Percentiles rank a stretch among this genome's conserved stretches.
Conservation (phyloP, 2,329 filamentous ascomycete species). For the Pestalotiopsis sp. region DNA sequence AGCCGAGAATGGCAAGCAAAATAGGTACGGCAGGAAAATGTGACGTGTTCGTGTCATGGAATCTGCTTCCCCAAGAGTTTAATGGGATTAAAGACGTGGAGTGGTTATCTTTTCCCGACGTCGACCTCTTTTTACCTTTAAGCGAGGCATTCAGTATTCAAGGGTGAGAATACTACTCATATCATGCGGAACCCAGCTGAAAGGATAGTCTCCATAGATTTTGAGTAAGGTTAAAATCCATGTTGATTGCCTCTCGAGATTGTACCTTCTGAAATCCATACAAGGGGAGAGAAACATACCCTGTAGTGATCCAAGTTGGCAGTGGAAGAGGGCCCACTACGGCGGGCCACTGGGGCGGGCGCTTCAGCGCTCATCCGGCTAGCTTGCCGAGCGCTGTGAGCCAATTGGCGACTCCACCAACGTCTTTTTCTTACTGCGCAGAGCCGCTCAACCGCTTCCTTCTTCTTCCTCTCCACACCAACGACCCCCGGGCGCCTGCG, state of each 20-base stretch:
- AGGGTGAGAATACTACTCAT: neutral
- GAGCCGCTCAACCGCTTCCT: neutral
- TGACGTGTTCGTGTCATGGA: neutral
- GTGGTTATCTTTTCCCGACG: neutral
- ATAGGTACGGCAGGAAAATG: neutral
- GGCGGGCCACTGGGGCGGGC: neutral
- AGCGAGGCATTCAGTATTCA: neutral
- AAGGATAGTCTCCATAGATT: neutral
- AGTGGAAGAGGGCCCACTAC: neutral
- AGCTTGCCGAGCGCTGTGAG: neutral
- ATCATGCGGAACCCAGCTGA: neutral
- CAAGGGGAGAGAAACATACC: neutral
- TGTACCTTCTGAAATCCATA: neutral
- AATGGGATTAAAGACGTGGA: neutral
- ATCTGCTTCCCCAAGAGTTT: neutral
- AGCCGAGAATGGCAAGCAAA: neutral
- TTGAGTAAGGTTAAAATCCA: neutral
- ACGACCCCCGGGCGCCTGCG: neutral
- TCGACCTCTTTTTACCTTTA: neutral
- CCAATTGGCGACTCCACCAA: constrained; percentile 7
- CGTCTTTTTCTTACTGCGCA: neutral
- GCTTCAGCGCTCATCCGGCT: neutral
- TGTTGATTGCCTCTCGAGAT: neutral
- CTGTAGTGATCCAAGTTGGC: neutral
- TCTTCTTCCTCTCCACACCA: neutral